A percentile compares a stretch with the other conserved stretches of the same genome.
Conservation (phyloP, 495 filamentous ascomycete genomes). For the Chaetomidium leptoderma region DNA sequence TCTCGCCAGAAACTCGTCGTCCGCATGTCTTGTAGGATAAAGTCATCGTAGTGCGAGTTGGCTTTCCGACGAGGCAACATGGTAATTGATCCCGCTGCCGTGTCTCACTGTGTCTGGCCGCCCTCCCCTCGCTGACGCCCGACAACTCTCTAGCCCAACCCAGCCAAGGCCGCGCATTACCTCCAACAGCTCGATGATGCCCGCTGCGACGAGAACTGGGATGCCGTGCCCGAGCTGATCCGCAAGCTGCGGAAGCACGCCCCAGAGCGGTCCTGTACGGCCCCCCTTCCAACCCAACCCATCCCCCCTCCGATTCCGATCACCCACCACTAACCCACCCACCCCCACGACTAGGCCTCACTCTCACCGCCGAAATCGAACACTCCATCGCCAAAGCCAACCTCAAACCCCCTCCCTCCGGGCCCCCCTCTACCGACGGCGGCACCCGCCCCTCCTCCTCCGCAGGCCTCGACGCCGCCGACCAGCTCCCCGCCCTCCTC, state of each 20-base stretch:
- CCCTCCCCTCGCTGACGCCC: slow-evolving; percentile 17
- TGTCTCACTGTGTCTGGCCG: too few species aligned
- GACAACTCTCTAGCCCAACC: slow-evolving; percentile 38
- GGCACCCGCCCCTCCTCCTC: slow-evolving; percentile 10
- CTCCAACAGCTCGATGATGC: slow-evolving; percentile 75
- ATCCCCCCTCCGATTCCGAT: neutral
- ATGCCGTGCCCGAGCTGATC: slow-evolving; percentile 80
- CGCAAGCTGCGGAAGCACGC: slow-evolving; percentile 93
- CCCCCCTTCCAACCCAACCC: slow-evolving; percentile 1
- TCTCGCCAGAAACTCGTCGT: neutral
- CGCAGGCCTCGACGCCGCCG: slow-evolving; percentile 40
- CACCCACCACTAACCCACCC: slow-evolving; percentile 2
- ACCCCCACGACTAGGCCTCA: slow-evolving; percentile 53
- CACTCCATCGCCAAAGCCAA: slow-evolving; percentile 54
- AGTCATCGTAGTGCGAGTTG: slow-evolving; percentile 35
- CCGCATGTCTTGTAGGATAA: slow-evolving; percentile 30
- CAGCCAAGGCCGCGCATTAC: slow-evolving; percentile 71
- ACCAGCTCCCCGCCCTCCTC: slow-evolving; percentile 59
- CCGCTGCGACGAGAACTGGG: slow-evolving; percentile 83
- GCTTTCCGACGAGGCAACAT: slow-evolving; percentile 28
- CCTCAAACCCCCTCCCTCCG: slow-evolving; percentile 36
- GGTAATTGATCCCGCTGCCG: slow-evolving; percentile 24
- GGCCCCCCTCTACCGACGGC: slow-evolving; percentile 37
- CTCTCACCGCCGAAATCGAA: slow-evolving; percentile 71
- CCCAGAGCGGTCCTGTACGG: slow-evolving; percentile 75